These are phyloP conservation scores for Kandelia obovata DNA, from an alignment of 345 rosid species.

Conservation along the genomic window DNA sequence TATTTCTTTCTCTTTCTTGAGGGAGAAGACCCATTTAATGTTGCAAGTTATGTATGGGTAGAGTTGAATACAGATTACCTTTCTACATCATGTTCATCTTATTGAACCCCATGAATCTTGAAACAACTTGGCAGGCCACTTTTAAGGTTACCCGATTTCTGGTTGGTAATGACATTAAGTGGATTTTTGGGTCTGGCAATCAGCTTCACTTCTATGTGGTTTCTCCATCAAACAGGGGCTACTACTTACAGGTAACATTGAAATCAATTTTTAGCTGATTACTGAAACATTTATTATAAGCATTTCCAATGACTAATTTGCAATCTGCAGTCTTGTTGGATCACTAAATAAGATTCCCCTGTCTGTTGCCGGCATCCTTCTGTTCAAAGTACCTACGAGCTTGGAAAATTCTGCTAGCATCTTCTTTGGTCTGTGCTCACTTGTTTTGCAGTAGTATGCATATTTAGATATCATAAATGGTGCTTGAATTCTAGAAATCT, in stretches of 20 bases:
- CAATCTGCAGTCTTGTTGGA: constrained; percentile 79
- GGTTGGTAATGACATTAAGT: constrained; percentile 86
- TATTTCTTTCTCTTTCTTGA: too few species aligned
- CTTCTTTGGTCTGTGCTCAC: constrained; percentile 60
- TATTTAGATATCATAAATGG: not conserved
- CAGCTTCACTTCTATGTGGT: constrained; percentile 99
- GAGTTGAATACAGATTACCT: not conserved
- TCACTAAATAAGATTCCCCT: constrained; percentile 93
- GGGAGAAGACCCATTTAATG: not conserved
- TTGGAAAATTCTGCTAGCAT: constrained; percentile 91
- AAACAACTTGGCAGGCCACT: constrained; percentile 61
- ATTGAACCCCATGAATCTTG: constrained; percentile 14
- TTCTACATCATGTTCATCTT: not conserved
- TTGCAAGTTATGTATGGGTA: not conserved
- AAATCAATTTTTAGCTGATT: not conserved
- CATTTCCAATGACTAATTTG: constrained; percentile 14
- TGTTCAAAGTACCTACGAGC: constrained; percentile 90
- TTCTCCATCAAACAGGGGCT: constrained; percentile 98
- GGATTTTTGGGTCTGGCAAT: constrained; percentile 94
- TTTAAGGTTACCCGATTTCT: constrained; percentile 69
- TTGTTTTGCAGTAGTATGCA: not conserved
- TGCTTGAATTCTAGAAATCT: not conserved
- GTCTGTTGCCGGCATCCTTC: constrained; percentile 75
- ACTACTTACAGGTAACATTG: constrained; percentile 83
- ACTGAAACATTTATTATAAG: not conserved